Base-by-base conservation (phyloP, 306 rosid species). In the Cucumis sativus region DNA sequence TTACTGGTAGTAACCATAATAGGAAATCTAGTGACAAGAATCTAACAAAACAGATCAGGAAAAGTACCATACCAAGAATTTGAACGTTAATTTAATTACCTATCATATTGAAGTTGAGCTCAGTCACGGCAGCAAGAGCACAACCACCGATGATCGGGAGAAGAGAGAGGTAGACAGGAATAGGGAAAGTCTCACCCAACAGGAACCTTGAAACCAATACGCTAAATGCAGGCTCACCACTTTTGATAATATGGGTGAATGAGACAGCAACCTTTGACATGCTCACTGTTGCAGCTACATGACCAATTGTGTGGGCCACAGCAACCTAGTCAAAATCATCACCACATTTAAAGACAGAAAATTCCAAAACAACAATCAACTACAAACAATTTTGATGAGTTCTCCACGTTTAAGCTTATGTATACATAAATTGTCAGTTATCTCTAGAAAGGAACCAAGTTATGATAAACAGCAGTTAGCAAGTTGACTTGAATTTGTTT, bases 181-280 rank as follows among this genome's bases (percentile, higher is more conserved):
- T 56, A 1, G 98, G 98, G 86, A 91, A 94, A 81, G 85, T 84
- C 85, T 94, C 98, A 8, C 98, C 98, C 85, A 94, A 85, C 80
- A 94, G 33, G 76, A 94, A 86, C 80, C 96, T 91, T 0, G 97
- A 94, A 81, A 94, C 98, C 86, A 94, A 77, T 20, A 94, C 98
- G 66, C 93, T 94, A 25, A 94, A 94, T 59, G 98, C 98, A 78
- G 98, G 98, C 82, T 94, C 98, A 63, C 98, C 98, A 81, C 98
- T 94, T 89, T 94, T 94, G 90, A 94, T 94, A 59, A 94, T 94
- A 79, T 94, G 98, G 14, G 98, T 94, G 85, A 94, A 94, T 47
- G 98, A 94, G 40, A 94, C 98, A 6, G 97, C 98, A 78, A 94
- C 98, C 89, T 94, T 94, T 43, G 98, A 94, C 98, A 94, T 94